These are phyloP conservation scores for barrel medic (Medicago truncatula) DNA, from an alignment of 306 rosid genomes.

Conservation along the genomic window MtrunA17r5.0-ANR NC_053049.1:7302001-7302500, in stretches of 20 bases:
- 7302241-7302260: constrained; percentile 52
- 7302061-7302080: constrained; percentile 30
- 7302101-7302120: constrained; percentile 66
- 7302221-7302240: constrained; percentile 66
- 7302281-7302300: constrained; percentile 47
- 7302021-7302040: constrained; percentile 55
- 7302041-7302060: constrained; percentile 36
- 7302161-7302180: constrained; percentile 71
- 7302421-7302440: constrained; percentile 50
- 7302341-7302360: constrained; percentile 46
- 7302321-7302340: constrained; percentile 31
- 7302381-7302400: constrained; percentile 65
- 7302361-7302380: constrained; percentile 40
- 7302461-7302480: constrained; percentile 43
- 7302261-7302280: constrained; percentile 40
- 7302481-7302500: constrained; percentile 50
- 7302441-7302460: constrained; percentile 47
- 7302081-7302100: not conserved
- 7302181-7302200: constrained; percentile 72
- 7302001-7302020: constrained; percentile 45
- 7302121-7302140: constrained; percentile 67
- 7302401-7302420: constrained; percentile 50
- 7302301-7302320: constrained; percentile 32
- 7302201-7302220: constrained; percentile 52
- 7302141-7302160: constrained; percentile 82